A percentile compares a stretch with the other conserved stretches of the same genome.
Conservation (phyloP, 1,139 yeast genomes). For the Saccharomyces hybrid region DNA sequence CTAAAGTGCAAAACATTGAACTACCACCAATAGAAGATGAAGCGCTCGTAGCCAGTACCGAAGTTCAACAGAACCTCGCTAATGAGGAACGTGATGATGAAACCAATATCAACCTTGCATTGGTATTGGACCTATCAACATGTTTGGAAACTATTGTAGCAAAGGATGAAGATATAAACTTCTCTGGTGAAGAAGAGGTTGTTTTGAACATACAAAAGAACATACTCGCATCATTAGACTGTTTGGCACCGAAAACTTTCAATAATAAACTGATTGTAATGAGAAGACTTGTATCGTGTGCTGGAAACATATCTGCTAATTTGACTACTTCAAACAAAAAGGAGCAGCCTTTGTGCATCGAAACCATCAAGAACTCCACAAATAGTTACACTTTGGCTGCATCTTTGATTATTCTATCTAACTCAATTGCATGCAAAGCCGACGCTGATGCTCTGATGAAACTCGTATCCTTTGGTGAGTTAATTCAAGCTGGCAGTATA, state of each 20-base stretch:
- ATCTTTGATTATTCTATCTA: conserved; percentile 22
- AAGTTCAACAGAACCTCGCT: conserved; percentile 4
- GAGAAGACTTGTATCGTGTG: conserved; percentile 17
- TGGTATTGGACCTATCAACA: conserved; percentile 14
- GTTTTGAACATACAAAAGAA: conserved; percentile 14
- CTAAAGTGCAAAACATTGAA: conserved; percentile 8
- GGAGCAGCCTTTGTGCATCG: conserved; percentile 8
- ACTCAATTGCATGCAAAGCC: conserved; percentile 19
- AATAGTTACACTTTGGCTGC: conserved; percentile 23
- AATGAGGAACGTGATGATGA: conserved; percentile 13
- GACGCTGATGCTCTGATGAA: conserved; percentile 16
- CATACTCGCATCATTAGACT: conserved; percentile 16
- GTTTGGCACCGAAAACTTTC: conserved; percentile 13
- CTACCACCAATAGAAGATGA: conserved; percentile 5
- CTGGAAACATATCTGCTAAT: conserved; percentile 19
- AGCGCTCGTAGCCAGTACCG: conserved; percentile 6
- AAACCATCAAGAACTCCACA: conserved; percentile 9
- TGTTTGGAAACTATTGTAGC: conserved; percentile 16
- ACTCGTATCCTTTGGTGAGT: conserved; percentile 10
- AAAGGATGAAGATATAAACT: conserved; percentile 12
- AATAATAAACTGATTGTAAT: conserved; percentile 20
- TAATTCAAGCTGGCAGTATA: conserved; percentile 10
- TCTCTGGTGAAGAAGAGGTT: conserved; percentile 4
- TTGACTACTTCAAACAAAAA: conserved; percentile 9
- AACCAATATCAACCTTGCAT: conserved; percentile 17